A percentile compares a stretch with the other conserved stretches of the same genome.
phyloP scores from a whole-genome alignment of 2,329 filamentous ascomycete species.

The Trichoderma aggressivum region DNA sequence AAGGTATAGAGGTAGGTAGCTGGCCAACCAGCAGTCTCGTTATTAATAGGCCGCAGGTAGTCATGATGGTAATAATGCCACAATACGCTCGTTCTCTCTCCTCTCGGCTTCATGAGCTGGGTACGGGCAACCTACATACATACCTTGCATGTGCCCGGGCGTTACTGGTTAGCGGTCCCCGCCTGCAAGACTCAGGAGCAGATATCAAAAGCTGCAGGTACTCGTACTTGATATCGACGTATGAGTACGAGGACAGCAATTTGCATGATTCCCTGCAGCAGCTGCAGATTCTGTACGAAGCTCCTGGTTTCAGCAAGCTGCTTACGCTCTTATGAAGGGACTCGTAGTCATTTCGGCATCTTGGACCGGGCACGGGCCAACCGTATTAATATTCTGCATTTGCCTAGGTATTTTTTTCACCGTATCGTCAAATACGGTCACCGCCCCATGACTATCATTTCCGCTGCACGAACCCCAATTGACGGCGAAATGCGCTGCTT shows the following conservation, averaged over 20 bases:
- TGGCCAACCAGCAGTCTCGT: neutral
- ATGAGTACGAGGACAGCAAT: neutral
- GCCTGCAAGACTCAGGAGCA: neutral
- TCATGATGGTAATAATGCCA: neutral
- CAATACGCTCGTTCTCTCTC: neutral
- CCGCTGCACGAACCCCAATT: neutral
- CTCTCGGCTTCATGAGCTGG: neutral
- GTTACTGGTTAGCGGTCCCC: neutral
- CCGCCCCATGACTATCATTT: neutral
- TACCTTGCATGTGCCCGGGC: neutral
- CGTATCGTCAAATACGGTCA: neutral
- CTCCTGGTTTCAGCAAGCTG: constrained; percentile 3
- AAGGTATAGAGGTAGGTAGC: no score
- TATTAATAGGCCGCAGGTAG: constrained; percentile 14
- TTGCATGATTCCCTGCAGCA: neutral
- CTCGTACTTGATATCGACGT: neutral
- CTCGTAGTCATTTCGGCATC: neutral
- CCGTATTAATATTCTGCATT: neutral
- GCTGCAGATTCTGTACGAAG: neutral
- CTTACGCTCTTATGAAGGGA: constrained; percentile 4
- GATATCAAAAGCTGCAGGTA: neutral
- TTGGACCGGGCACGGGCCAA: neutral
- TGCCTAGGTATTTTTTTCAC: neutral
- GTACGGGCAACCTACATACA: neutral
- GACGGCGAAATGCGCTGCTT: neutral